A percentile compares a stretch with the other conserved stretches of the same genome.
Conservation (phyloP, 2,329 filamentous ascomycete genomes). For the Periconia digitata region DNA sequence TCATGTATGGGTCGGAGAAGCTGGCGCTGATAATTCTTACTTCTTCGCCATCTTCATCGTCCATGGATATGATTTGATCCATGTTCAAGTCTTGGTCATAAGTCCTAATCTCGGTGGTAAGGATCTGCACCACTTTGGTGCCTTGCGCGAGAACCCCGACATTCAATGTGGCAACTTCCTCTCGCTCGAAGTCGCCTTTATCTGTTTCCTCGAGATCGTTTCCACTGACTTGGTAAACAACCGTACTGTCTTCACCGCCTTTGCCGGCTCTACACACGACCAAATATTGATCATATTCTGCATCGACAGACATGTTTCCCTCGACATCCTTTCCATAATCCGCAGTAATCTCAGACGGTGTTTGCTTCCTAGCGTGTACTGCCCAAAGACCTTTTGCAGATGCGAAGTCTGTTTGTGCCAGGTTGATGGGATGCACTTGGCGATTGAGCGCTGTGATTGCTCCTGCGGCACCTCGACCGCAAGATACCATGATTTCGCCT, state of each 20-base stretch:
- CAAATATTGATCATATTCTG: slow-evolving; percentile 75
- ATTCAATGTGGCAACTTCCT: slow-evolving; percentile 83
- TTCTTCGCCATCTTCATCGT: slow-evolving; percentile 80
- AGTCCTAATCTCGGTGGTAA: slow-evolving; percentile 82
- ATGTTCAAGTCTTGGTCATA: slow-evolving; percentile 90
- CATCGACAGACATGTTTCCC: slow-evolving; percentile 47
- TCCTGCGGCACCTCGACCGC: slow-evolving; percentile 67
- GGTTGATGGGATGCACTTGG: slow-evolving; percentile 72
- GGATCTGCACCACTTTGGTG: slow-evolving; percentile 81
- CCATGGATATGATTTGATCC: slow-evolving; percentile 87
- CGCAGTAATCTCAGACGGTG: slow-evolving; percentile 59
- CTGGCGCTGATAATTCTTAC: slow-evolving; percentile 77
- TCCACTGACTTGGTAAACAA: slow-evolving; percentile 74
- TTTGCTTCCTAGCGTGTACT: slow-evolving; percentile 67
- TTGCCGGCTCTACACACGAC: slow-evolving; percentile 73
- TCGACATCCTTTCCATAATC: slow-evolving; percentile 48
- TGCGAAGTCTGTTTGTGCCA: slow-evolving; percentile 70
- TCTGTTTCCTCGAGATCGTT: slow-evolving; percentile 73
- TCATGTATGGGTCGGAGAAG: slow-evolving; percentile 82
- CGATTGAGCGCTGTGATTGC: slow-evolving; percentile 76
- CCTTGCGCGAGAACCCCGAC: slow-evolving; percentile 80
- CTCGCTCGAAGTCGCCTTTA: slow-evolving; percentile 88
- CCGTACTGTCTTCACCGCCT: slow-evolving; percentile 71
- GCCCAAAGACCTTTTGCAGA: slow-evolving; percentile 81
- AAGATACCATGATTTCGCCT: slow-evolving; percentile 58